Evolutionary conservation across 768 basidiomycete genomes (phyloP).

Genomic region (Trametes villosa): DNA sequence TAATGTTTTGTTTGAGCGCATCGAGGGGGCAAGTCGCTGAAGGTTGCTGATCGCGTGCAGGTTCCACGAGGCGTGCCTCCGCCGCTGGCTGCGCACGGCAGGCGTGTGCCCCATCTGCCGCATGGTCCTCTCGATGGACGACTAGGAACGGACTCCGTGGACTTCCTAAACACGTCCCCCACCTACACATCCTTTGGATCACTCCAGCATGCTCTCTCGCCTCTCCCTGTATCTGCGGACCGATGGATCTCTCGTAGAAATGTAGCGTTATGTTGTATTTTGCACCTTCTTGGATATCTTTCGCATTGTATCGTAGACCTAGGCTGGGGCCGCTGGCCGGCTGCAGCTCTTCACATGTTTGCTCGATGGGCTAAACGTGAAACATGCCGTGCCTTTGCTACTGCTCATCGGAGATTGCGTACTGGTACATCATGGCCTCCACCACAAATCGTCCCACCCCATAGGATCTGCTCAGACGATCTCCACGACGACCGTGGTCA

Average conservation of each 20-base stretch:
- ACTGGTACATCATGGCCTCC: too few relatives aligned
- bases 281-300: background rate
- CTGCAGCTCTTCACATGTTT: too few relatives aligned
- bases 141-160: background rate
- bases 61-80: slow-evolving; percentile 68
- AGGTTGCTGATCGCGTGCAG: slow-evolving; percentile 25
- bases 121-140: slow-evolving; percentile 21
- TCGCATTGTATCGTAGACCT: too few relatives aligned
- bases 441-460: too few relatives aligned
- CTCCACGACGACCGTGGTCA: slow-evolving; percentile 5
- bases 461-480: too few relatives aligned
- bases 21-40: background rate
- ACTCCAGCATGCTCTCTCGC: background rate
- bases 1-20: background rate
- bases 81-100: slow-evolving; percentile 62
- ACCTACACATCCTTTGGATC: background rate
- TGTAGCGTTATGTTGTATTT: slow-evolving; percentile 10
- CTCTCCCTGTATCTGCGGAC: background rate
- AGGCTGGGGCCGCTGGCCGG: too few relatives aligned
- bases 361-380: too few relatives aligned
- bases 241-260: background rate
- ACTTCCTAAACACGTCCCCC: background rate
- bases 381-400: too few relatives aligned
- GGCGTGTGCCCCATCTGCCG: slow-evolving; percentile 71
- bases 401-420: too few relatives aligned